Evolutionary conservation across 352 stramenopile genomes (phyloP).

Genomic region (Phytophthora pistaciae): DNA sequence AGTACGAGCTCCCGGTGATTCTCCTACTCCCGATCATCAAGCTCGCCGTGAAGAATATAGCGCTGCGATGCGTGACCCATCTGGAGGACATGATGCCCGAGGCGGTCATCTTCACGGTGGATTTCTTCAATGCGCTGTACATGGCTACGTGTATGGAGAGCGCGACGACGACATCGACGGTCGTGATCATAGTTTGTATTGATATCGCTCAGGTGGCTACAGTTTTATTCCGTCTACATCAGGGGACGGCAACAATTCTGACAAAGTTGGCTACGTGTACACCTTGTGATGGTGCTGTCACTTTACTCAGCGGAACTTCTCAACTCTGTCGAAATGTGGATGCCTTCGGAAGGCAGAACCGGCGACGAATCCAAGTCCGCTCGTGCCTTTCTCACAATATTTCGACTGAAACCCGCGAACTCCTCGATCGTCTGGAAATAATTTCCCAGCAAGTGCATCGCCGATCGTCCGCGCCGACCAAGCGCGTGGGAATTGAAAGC

Average conservation of each 20-base stretch:
- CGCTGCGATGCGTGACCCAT: conserved; percentile 19
- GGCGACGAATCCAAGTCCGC: conserved; percentile 15
- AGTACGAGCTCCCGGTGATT: conserved; percentile 28
- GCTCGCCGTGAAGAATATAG: conserved; percentile 36
- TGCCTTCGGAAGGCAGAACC: conserved; percentile 13
- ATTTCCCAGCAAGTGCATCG: background rate
- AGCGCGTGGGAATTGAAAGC: background rate
- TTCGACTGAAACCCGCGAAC: background rate
- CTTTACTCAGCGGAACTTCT: background rate
- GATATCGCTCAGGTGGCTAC: conserved; percentile 23
- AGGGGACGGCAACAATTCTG: conserved; percentile 5
- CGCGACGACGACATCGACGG: conserved; percentile 25
- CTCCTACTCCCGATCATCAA: conserved; percentile 37
- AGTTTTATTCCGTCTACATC: conserved; percentile 25
- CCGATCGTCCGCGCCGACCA: background rate
- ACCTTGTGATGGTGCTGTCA: background rate
- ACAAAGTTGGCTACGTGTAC: background rate
- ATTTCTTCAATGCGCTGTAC: conserved; percentile 44
- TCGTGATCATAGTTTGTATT: conserved; percentile 31
- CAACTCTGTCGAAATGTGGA: conserved; percentile 9
- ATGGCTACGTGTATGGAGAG: conserved; percentile 35
- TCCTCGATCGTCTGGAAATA: conserved; percentile 15
- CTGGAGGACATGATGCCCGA: conserved; percentile 44
- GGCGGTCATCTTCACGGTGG: conserved; percentile 42
- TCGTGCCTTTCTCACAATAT: conserved; percentile 13